Evolutionary conservation across 2,329 filamentous ascomycete species (phyloP), one percentile per base, ranked within the genome.

Genomic region (Hymenotorrendiella dingleyae): DNA sequence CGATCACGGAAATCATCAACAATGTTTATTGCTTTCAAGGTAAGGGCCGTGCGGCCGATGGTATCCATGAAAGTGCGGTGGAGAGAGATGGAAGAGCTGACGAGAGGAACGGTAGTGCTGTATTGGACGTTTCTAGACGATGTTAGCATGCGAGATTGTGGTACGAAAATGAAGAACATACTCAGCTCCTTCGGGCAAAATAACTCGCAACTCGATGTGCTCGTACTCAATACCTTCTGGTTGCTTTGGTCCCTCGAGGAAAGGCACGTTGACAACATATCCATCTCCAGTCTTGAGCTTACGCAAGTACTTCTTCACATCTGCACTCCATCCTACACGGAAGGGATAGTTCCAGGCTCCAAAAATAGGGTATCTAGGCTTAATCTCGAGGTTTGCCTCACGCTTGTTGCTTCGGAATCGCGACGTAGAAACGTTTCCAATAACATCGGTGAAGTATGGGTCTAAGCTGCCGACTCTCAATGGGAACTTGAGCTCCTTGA

Each of bases 291-390:
- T 68, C 30, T 76, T 72, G 6, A 64, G 58, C 54, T 72, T 78
- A 56, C 87, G 82, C 53, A 98, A 63, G 63, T 86, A 93, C 44
- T 77, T 78, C 57, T 80, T 80, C 21, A 94, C 73, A 53, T 94
- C 80, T 40, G 86, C 82, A 68, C 97, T 94, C 93, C 93, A 98
- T 54, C 93, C 93, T 44, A 97, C 82, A 46, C 85, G 87, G 72
- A 97, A 98, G 53, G 86, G 93, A 67, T 96, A 97, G 67, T 94
- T 95, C 93, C 93, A 98, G 47, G 87, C 89, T 47, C 93, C 93
- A 58, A 96, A 98, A 19, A 98, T 65, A n/a, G 93, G 93, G 65
- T 94, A 98, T 40, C 93, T 80, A 16, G 93, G 93, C 72, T 90
- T 93, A 50, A 96, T 74, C 65, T 96, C 90, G 21, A 98, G 76